Evolutionary conservation across 176 grass and related monocot genomes (phyloP), one percentile per base, ranked within the genome.

Genomic region (Rhipidocladum racemiflorum): DNA sequence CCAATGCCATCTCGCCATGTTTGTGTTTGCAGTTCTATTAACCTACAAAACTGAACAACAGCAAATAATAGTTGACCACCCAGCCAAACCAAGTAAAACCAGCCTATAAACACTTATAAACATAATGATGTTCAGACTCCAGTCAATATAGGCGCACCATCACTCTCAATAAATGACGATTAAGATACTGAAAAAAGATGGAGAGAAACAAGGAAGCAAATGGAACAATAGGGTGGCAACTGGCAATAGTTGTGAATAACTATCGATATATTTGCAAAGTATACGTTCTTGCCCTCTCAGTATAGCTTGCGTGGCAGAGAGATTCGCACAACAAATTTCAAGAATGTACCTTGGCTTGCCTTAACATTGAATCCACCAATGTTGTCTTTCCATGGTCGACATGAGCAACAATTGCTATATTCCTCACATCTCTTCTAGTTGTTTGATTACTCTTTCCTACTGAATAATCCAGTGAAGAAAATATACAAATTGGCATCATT

Each of bases 381-480:
- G 95, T 98, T 65, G 95, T 98, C 79, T 98, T 98, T 50, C 95
- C 95, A 62, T 98, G 95, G 86, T 98, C 95, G 10, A 98, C 95
- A 83, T 98, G 95, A 80, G 95, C 95, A 88, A 98, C 88, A 78
- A 98, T 98, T 20, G 95, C 95, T 69, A 98, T 91, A 79, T 98
- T 98, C 34, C 95, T 81, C 56, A 98, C 95, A 84, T 98, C 95
- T 83, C 92, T 98, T 91, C 95, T 91, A 45, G 95, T 95, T 30
- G 79, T 49, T 87, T 80, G 70, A 74, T 46, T 70, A 84, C 79
- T 93, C 74, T 84, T 94, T 46, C 69, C 88, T 40, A 43, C 90
- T 91, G 65, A 75, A 85, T 69, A 73, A 62, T 72, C 20, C 64
- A 76, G 46, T 45, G 60, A 36, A 75, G 4, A 45, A 81, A 62